phyloP scores from a whole-genome alignment of 2,329 filamentous ascomycete genomes.

The Blastomyces parvus region DNA sequence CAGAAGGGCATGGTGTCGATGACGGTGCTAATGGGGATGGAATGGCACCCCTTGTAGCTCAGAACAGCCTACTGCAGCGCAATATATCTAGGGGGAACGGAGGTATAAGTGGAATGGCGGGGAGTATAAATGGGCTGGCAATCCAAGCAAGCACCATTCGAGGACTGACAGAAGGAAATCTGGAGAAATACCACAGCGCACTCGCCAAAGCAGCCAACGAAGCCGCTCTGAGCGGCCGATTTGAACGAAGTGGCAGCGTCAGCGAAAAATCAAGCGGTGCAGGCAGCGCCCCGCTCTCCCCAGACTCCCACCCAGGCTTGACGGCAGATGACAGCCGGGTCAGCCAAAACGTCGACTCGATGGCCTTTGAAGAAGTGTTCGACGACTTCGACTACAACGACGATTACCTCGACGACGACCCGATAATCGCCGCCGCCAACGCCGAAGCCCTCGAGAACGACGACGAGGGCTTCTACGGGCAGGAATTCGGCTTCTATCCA shows the following conservation, averaged over 20 bases:
- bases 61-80: not conserved
- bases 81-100: not conserved
- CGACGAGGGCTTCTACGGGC: slow-evolving; percentile 86
- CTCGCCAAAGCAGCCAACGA: slow-evolving; percentile 71
- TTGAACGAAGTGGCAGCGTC: slow-evolving; percentile 51
- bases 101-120: not conserved
- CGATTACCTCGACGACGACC: slow-evolving; percentile 68
- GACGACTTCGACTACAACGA: slow-evolving; percentile 50
- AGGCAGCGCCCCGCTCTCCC: slow-evolving; percentile 29
- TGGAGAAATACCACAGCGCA: slow-evolving; percentile 71
- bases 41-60: not conserved
- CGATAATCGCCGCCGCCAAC: slow-evolving; percentile 90
- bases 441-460: slow-evolving; percentile 88
- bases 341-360: slow-evolving; percentile 37
- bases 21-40: not conserved
- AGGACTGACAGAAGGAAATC: slow-evolving; percentile 29
- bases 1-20: not conserved
- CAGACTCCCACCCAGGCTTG: slow-evolving; percentile 36
- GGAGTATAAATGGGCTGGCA: not conserved
- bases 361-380: slow-evolving; percentile 28
- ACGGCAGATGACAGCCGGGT: slow-evolving; percentile 43
- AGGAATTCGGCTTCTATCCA: slow-evolving; percentile 95
- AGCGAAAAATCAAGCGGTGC: slow-evolving; percentile 29
- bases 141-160: slow-evolving; percentile 12
- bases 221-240: slow-evolving; percentile 66